These are phyloP conservation scores for Saccharomycopsis fibuligera DNA, from an alignment of 805 yeast species.

Conservation along the genomic window DNA sequence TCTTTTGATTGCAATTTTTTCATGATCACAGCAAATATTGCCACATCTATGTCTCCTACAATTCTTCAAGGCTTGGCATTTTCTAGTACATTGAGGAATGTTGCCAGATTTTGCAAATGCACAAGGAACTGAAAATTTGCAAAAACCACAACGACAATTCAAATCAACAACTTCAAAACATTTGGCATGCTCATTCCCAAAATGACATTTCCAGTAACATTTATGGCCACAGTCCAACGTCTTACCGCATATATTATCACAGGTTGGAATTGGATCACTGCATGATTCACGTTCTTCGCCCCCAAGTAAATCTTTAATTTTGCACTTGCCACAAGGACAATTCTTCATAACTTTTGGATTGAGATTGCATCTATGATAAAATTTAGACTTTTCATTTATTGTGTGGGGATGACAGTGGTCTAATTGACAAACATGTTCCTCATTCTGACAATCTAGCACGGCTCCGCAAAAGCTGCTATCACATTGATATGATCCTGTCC, in stretches of 20 bases:
- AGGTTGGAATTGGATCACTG: constrained; percentile 73
- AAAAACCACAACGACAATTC: constrained; percentile 58
- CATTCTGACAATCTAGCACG: constrained; percentile 55
- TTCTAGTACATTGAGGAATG: constrained; percentile 57
- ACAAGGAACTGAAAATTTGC: constrained; percentile 59
- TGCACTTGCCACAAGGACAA: constrained; percentile 77
- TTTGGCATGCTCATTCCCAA: constrained; percentile 62
- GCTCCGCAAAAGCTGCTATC: constrained; percentile 34
- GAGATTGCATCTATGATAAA: constrained; percentile 46
- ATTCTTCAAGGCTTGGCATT: constrained; percentile 67
- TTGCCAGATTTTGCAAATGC: constrained; percentile 43
- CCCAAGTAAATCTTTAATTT: constrained; percentile 32
- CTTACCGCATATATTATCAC: constrained; percentile 61
- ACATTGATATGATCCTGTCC: constrained; percentile 35
- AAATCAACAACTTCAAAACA: constrained; percentile 49
- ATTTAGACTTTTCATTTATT: constrained; percentile 28
- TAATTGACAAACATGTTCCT: constrained; percentile 40
- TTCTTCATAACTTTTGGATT: constrained; percentile 53
- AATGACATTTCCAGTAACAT: constrained; percentile 69
- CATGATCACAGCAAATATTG: constrained; percentile 62
- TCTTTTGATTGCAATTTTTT: constrained; percentile 46
- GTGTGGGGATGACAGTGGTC: constrained; percentile 47
- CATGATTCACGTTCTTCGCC: constrained; percentile 46
- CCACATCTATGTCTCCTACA: constrained; percentile 79
- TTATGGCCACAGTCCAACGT: constrained; percentile 61